A percentile compares a stretch with the other conserved stretches of the same genome.
Evolutionary conservation across 768 basidiomycete species (phyloP).

Genomic region (Mycena capillaripes): DNA sequence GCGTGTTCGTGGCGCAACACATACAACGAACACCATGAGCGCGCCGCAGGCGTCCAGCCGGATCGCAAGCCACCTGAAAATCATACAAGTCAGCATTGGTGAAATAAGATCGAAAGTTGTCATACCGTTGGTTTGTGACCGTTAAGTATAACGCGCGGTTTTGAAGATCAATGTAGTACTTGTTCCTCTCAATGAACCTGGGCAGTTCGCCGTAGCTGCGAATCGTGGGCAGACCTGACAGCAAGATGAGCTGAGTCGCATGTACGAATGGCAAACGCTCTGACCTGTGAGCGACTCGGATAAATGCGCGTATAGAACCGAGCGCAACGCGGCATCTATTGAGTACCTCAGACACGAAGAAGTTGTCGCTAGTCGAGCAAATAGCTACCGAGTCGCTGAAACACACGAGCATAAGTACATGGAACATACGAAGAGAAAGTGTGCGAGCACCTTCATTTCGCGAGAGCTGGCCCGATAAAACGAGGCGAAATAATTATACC

Average conservation of each 20-base stretch:
- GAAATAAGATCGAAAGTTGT: background rate
- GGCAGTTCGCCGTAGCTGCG: background rate
- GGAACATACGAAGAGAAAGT: too few relatives aligned
- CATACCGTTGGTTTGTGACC: constrained; percentile 73
- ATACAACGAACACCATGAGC: too few relatives aligned
- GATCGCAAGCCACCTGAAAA: constrained; percentile 84
- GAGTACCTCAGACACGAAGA: too few relatives aligned
- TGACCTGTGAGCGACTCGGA: constrained; percentile 80
- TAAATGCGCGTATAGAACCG: constrained; percentile 82
- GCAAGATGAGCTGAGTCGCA: background rate
- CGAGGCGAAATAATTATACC: constrained; percentile 73
- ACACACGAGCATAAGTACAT: too few relatives aligned
- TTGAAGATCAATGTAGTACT: too few relatives aligned
- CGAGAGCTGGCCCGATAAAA: constrained; percentile 77
- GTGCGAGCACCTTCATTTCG: constrained; percentile 76
- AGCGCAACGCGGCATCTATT: constrained; percentile 80
- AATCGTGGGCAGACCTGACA: constrained; percentile 67
- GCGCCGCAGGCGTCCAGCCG: constrained; percentile 80
- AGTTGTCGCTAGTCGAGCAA: too few relatives aligned
- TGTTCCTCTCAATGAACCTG: too few relatives aligned
- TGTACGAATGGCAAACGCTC: background rate
- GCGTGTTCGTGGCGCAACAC: too few relatives aligned
- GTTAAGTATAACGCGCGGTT: constrained; percentile 43
- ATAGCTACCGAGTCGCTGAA: too few relatives aligned
- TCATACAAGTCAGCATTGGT: constrained; percentile 38